phyloP scores from a whole-genome alignment of 495 filamentous ascomycete species.

The Choiromyces venosus region DNA sequence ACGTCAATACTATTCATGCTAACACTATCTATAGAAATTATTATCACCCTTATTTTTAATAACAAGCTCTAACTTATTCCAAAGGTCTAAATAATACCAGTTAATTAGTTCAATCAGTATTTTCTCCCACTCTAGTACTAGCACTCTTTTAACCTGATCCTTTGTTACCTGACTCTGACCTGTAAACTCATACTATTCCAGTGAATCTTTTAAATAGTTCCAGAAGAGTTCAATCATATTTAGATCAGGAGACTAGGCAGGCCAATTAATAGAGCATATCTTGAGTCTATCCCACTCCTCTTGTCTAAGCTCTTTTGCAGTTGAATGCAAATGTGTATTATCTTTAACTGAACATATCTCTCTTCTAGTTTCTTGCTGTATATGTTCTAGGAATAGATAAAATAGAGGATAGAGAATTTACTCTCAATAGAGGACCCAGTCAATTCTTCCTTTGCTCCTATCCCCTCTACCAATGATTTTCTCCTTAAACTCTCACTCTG shows the following conservation, averaged over 20 bases:
- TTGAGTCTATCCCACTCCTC: background rate
- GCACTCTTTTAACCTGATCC: background rate
- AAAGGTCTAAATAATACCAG: background rate
- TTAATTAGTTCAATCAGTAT: slow-evolving; percentile 4
- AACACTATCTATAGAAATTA: slow-evolving; percentile 4
- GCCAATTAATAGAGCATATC: slow-evolving; percentile 8
- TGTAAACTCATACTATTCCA: slow-evolving; percentile 3
- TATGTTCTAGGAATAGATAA: slow-evolving; percentile 10
- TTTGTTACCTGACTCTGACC: background rate
- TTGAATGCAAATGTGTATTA: slow-evolving; percentile 3
- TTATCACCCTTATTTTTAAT: slow-evolving; percentile 14
- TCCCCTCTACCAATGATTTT: no score
- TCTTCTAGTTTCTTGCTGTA: slow-evolving; percentile 3
- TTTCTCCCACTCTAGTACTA: slow-evolving; percentile 6
- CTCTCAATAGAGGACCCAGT: slow-evolving; percentile 9
- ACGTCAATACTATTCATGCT: no score
- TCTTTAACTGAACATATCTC: slow-evolving; percentile 10
- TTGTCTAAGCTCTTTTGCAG: background rate
- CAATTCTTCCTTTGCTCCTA: slow-evolving; percentile 1
- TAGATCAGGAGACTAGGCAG: slow-evolving; percentile 13
- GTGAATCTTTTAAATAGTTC: slow-evolving; percentile 4
- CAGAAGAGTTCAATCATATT: slow-evolving; percentile 16
- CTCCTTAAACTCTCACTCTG: no score
- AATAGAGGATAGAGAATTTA: background rate
- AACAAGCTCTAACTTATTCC: slow-evolving; percentile 6